Conservation (phyloP, 1,139 yeast species). For the Suhomyces coccinellae region DNA sequence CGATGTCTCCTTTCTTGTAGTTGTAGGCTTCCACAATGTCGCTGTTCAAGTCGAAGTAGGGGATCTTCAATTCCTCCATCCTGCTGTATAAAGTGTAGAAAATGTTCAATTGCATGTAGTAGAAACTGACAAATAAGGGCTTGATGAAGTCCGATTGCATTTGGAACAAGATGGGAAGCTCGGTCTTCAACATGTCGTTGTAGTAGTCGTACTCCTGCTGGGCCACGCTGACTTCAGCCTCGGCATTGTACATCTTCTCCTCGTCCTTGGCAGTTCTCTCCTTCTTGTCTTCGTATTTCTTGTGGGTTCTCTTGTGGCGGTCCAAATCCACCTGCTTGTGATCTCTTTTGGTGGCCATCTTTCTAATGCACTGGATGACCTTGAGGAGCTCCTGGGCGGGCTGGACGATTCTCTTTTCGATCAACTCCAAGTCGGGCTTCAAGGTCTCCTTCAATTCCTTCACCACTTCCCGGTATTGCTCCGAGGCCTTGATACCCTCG, state of each 20-base stretch:
- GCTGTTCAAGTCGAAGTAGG: constrained; percentile 82
- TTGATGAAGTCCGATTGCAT: constrained; percentile 89
- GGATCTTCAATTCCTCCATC: constrained; percentile 95
- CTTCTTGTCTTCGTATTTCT: constrained; percentile 76
- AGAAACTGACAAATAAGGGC: constrained; percentile 90
- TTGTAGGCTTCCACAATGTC: constrained; percentile 82
- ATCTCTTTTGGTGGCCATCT: constrained; percentile 92
- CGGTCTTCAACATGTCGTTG: constrained; percentile 89
- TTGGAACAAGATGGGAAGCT: constrained; percentile 81
- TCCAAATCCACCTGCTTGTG: constrained; percentile 95
- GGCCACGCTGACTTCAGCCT: constrained; percentile 86
- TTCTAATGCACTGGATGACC: constrained; percentile 78
- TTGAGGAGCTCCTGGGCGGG: constrained; percentile 91
- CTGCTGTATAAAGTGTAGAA: constrained; percentile 87
- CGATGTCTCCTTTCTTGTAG: constrained; percentile 84
- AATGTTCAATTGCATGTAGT: constrained; percentile 96
- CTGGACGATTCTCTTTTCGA: constrained; percentile 81
- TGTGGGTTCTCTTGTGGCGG: constrained; percentile 68
- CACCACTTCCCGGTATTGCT: constrained; percentile 85
- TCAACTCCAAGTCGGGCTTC: constrained; percentile 90
- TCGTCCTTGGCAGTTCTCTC: constrained; percentile 87
- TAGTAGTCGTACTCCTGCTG: constrained; percentile 95
- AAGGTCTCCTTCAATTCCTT: constrained; percentile 80
- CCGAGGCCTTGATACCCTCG: constrained; percentile 92
- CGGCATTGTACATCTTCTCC: constrained; percentile 83